Evolutionary conservation across 176 grass and related monocot genomes (phyloP).

Genomic region (Melocanna baccifera): DNA sequence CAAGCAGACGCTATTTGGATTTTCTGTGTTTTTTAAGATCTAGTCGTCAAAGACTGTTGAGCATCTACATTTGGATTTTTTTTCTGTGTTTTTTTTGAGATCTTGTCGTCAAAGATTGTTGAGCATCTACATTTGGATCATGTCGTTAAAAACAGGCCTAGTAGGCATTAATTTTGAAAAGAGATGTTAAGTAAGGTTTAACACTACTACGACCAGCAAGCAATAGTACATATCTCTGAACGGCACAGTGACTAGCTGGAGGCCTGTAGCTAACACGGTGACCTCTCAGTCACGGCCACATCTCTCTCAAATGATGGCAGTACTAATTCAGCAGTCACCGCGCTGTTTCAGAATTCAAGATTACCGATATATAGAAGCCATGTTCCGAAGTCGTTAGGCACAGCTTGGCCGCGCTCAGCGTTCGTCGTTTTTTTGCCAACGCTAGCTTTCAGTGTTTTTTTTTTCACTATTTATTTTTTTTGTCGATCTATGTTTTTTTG

Average conservation of each 20-base stretch:
- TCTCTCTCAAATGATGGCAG: background rate
- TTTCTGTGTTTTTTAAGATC: background rate
- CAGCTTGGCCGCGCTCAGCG: too few species aligned
- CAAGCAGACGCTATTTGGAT: background rate
- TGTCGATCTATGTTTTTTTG: too few species aligned
- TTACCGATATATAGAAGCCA: background rate
- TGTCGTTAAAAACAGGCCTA: background rate
- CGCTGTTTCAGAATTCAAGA: constrained; percentile 25
- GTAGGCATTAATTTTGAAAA: background rate
- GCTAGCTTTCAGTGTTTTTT: too few species aligned
- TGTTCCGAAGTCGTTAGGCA: background rate
- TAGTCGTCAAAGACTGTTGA: background rate
- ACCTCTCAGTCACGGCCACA: background rate
- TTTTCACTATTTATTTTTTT: too few species aligned
- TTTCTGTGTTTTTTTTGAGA: background rate
- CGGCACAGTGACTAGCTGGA: background rate
- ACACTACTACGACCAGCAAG: background rate
- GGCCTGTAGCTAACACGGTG: constrained; percentile 17
- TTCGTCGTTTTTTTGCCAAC: too few species aligned
- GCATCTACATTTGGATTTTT: background rate
- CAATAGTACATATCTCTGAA: background rate
- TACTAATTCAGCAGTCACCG: constrained; percentile 18
- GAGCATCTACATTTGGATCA: background rate
- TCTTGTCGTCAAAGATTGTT: background rate
- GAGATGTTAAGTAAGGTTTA: background rate